Base-by-base conservation (phyloP, 2,329 filamentous ascomycete species). In the Diaporthe citri region DNA sequence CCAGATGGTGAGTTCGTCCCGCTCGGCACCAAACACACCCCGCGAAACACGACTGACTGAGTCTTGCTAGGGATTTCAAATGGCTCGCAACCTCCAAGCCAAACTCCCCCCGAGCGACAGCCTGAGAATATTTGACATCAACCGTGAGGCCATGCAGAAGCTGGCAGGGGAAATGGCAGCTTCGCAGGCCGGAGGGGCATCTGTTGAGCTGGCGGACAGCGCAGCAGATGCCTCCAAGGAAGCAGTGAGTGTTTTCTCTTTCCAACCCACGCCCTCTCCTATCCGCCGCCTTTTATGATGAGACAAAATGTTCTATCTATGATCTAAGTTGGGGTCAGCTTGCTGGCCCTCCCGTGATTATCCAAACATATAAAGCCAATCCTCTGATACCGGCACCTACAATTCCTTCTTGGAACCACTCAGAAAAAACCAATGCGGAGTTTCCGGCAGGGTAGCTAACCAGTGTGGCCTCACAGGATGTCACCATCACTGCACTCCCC, bases 401-500 rank as follows among this genome's bases (percentile, higher is more conserved):
- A 46, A 62, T 31, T 31, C 36, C 60, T 67, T 39, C 34, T 78
- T 71, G 22, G 31, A 64, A 34, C 46, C n/a, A 25, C 34, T 7
- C 46, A 55, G n/a, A 34, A 31, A 55, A 36, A 22, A 39, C 34
- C 57, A n/a, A 41, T 46, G 0, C 25, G 25, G 25, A 52, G 48
- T 41, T 17, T 20, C 41, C n/a, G 55, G 41, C 25, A 60, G 60
- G n/a, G 17, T 67, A 25, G 74, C 73, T 77, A 73, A 76, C 70
- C 25, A 41, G 67, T 56, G 34, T 73, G 51, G 66, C 76, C 22
- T 52, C 31, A 72, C 79, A 98, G 96, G 93, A 96, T 85, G 93
- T 92, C 41, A 91, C 97, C 77, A 92, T 99, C 73, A 97, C 96
- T 17, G 95, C 95, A 75, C 90, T 99, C 1, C 97, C 97, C 0